These are phyloP conservation scores for Pythium folliculosum DNA, from an alignment of 352 stramenopile genomes.

Conservation along the genomic window DNA sequence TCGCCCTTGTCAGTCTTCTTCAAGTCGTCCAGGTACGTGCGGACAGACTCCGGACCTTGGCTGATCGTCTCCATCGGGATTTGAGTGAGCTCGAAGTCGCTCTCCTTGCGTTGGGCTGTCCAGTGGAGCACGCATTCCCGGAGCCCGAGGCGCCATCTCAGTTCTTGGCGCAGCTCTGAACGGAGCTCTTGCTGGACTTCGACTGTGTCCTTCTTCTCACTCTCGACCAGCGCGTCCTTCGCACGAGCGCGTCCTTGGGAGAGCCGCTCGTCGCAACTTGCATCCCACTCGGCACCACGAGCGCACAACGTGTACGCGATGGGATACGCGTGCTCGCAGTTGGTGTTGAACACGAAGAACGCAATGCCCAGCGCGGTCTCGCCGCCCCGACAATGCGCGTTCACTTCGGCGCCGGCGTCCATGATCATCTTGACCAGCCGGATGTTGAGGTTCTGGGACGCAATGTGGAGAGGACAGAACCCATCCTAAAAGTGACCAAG, in stretches of 20 bases:
- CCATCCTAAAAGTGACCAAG: slow-evolving; percentile 7
- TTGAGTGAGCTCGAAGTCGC: slow-evolving; percentile 16
- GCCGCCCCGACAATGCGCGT: slow-evolving; percentile 20
- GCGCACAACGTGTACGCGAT: slow-evolving; percentile 10
- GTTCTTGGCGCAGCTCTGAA: slow-evolving; percentile 14
- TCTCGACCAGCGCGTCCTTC: slow-evolving; percentile 2
- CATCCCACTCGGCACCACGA: slow-evolving; percentile 21
- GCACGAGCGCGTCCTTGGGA: slow-evolving; percentile 9
- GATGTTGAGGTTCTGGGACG: slow-evolving; percentile 22
- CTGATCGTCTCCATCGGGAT: slow-evolving; percentile 26
- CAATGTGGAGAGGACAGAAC: slow-evolving; percentile 26
- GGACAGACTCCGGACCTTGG: slow-evolving; percentile 17
- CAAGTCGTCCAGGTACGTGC: slow-evolving; percentile 23
- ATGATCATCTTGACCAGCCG: slow-evolving; percentile 18
- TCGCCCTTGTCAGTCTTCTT: slow-evolving; percentile 4
- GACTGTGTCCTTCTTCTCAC: slow-evolving; percentile 3
- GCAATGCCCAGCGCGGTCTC: slow-evolving; percentile 21
- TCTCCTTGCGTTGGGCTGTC: slow-evolving; percentile 2
- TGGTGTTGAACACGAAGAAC: slow-evolving; percentile 22
- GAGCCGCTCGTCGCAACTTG: slow-evolving; percentile 17
- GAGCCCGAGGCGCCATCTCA: slow-evolving; percentile 19
- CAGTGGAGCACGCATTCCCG: slow-evolving; percentile 16
- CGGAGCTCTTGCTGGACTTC: slow-evolving; percentile 10
- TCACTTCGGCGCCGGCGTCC: slow-evolving; percentile 14
- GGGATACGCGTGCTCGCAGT: slow-evolving; percentile 19